Evolutionary conservation across 1,139 yeast genomes (phyloP), one percentile per base, ranked within the genome.

Genomic region (Scheffersomyces stambukii): DNA sequence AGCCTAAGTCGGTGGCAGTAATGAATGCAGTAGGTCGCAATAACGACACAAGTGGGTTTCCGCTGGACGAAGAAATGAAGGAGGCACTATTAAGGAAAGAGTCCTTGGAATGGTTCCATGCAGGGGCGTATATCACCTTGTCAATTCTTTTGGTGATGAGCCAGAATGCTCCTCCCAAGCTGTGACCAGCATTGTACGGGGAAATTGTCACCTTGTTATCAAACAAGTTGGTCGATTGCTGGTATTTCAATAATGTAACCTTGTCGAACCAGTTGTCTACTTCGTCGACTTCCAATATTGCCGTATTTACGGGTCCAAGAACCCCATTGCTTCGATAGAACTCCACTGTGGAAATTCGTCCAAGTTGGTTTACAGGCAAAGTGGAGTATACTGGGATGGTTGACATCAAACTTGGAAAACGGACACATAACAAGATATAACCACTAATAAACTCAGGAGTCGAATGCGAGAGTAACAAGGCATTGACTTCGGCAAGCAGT

Each of bases 101-200:
- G 46, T 91, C 97, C 38, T 78, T 77, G 1, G 96, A 81, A 52
- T 91, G 98, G 51, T 89, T 89, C 97, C 98, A 91, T 27, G 85
- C 79, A 4, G 94, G 91, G 0, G 96, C 95, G 54, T 88, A 86
- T 3, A 91, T 65, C 11, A 88, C 64, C 38, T 81, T 82, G 41
- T 91, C 96, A 15, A 81, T 72, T 41, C 82, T 78, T 40, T 78
- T 78, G 31, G 75, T 71, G 14, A 89, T 58, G 25, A 81, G 62
- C 97, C 97, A 91, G 32, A 82, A 73, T 1, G 86, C 78, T 6
- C 98, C 97, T 34, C 99, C 99, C 21, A 93, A 67, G 0, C 95
- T 70, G 50, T 86, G 96, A 1, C 99, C 99, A 0, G 97, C 82
- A 52, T 85, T 86, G 44, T 80, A 80, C 0, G 97, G 95, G 0